Base-by-base conservation (phyloP, 129 eudicot genomes). In the Pittosporum tobira region DNA sequence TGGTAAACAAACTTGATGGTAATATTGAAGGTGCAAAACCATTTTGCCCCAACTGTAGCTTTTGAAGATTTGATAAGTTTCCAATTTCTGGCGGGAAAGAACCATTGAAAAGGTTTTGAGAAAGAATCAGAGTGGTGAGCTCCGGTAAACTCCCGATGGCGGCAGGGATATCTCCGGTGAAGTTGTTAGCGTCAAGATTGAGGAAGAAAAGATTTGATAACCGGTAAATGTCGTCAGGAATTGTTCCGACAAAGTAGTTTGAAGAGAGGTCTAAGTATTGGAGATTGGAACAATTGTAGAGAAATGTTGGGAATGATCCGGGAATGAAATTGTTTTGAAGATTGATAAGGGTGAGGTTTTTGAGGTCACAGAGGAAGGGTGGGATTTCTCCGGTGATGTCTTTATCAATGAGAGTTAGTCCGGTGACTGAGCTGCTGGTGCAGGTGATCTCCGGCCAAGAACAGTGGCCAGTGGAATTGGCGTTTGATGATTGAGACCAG, bases 361-460 rank as follows among this genome's bases (percentile, higher is more conserved):
- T 61, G 66, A 87, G 81, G 79, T 80, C 81, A 61, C 96, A 83
- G 11, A 87, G 67, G 62, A 68, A 67, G 4, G 81, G 70, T 19
- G 93, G 93, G 59, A 83, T 70, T 12, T 65, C 16, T 18, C 63
- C 73, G n/a, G 66, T 10, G 69, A 82, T 70, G 64, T 54, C 31
- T 1, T 5, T 36, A 15, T 75, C 1, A 28, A 1, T 0, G 43
- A 86, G n/a, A 13, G 12, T 29, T 58, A 87, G 49, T 4, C 70
- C 55, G 30, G 85, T 82, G 66, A 82, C 63, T 14, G 71, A 47
- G 37, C 71, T 43, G 34, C 28, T 42, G 10, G 66, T 48, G 66
- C 95, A 87, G 4, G 46, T 77, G 70, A 87, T 75, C 76, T 74
- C 95, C 2, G 84, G 77, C 95, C 95, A 87, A 15, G 61, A 44